A percentile compares a stretch with the other conserved stretches of the same genome.
phyloP scores from a whole-genome alignment of 495 filamentous ascomycete genomes.

The Penicillium samsonianum region DNA sequence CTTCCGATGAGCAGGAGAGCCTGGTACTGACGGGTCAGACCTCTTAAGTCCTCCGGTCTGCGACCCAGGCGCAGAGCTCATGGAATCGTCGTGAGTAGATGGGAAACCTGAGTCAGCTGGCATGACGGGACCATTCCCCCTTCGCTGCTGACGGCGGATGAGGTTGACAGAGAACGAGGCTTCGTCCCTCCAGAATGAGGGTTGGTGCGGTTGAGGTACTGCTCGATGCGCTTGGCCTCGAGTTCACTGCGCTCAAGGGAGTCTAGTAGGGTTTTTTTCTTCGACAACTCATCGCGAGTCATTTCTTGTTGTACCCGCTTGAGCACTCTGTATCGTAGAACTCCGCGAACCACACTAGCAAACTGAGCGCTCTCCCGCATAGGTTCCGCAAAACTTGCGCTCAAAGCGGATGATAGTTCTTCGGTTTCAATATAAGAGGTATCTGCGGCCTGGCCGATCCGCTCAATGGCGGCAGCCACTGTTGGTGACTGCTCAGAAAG shows the following conservation, averaged over 20 bases:
- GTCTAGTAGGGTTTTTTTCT: constrained; percentile 77
- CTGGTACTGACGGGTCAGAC: constrained; percentile 31
- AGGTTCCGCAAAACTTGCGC: constrained; percentile 90
- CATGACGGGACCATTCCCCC: constrained; percentile 54
- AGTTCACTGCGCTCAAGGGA: constrained; percentile 84
- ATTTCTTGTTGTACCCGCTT: constrained; percentile 97
- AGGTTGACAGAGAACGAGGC: constrained; percentile 66
- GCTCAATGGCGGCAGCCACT: constrained; percentile 91
- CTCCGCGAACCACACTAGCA: constrained; percentile 85
- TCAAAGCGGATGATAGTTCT: constrained; percentile 78
- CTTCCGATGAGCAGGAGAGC: constrained; percentile 62
- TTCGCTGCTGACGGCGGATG: constrained; percentile 50
- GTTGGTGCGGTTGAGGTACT: constrained; percentile 75
- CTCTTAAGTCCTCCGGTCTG: constrained; percentile 38
- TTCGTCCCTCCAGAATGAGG: constrained; percentile 45
- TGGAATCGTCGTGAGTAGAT: constrained; percentile 75
- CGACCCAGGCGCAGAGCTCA: constrained; percentile 58
- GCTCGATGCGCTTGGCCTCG: constrained; percentile 88
- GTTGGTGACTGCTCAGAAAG: constrained; percentile 85
- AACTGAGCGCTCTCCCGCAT: constrained; percentile 98
- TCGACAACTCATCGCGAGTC: constrained; percentile 84
- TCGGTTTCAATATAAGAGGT: constrained; percentile 95
- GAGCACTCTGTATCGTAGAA: constrained; percentile 82
- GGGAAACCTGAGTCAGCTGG: constrained; percentile 93
- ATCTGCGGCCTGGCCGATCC: constrained; percentile 91